phyloP scores from a whole-genome alignment of 108 stramenopile genomes.

The Skeletonema tropicum region DNA sequence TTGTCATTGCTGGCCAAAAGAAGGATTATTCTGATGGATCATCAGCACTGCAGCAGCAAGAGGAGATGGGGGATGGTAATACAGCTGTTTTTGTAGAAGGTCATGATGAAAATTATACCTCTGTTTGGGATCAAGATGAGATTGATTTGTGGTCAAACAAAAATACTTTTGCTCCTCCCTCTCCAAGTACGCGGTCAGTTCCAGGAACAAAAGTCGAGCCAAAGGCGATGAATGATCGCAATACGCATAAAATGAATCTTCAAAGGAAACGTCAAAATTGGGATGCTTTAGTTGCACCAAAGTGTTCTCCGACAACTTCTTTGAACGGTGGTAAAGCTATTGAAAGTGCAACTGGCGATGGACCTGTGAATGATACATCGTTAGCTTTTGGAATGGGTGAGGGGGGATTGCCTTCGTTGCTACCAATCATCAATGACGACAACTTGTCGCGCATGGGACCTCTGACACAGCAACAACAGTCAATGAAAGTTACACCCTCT shows the following conservation, averaged over 20 bases:
- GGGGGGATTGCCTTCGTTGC: background rate
- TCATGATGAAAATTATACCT: background rate
- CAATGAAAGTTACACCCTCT: background rate
- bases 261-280: slow-evolving; percentile 30
- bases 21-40: background rate
- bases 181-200: slow-evolving; percentile 27
- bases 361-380: background rate
- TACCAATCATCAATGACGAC: background rate
- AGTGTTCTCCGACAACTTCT: background rate
- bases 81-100: background rate
- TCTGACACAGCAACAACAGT: background rate
- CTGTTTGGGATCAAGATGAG: slow-evolving; percentile 57
- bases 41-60: background rate
- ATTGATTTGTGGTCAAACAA: slow-evolving; percentile 43
- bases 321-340: background rate
- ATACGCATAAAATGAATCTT: background rate
- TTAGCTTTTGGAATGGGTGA: background rate
- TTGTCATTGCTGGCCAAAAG: background rate
- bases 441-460: background rate
- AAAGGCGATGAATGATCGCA: background rate
- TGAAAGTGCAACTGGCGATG: background rate
- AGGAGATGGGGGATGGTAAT: background rate
- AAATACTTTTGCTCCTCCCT: background rate
- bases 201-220: slow-evolving; percentile 8
- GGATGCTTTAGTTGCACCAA: slow-evolving; percentile 23